Evolutionary conservation across 2,329 filamentous ascomycete species (phyloP).

Genomic region (Epichloe bromicola): DNA sequence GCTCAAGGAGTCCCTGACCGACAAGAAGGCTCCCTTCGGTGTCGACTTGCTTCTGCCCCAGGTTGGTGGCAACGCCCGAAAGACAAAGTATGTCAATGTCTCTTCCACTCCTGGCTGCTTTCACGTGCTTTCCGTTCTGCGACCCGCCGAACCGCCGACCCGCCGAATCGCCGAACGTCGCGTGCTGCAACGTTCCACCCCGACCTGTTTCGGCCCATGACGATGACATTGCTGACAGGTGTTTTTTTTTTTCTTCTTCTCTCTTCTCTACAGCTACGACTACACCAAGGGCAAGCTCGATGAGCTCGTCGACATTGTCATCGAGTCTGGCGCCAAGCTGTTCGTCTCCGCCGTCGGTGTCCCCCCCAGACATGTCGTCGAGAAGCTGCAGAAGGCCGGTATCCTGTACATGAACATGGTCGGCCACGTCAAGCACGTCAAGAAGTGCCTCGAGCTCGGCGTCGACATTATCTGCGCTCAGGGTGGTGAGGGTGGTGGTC

Average conservation of each 20-base stretch:
- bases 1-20: slow-evolving; percentile 72
- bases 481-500: slow-evolving; percentile 92
- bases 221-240: neutral
- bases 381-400: slow-evolving; percentile 74
- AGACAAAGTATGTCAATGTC: slow-evolving; percentile 58
- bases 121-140: neutral
- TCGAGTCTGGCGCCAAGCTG: slow-evolving; percentile 78
- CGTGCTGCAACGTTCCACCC: neutral
- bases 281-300: slow-evolving; percentile 98
- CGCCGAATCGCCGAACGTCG: neutral
- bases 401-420: slow-evolving; percentile 99
- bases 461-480: slow-evolving; percentile 97
- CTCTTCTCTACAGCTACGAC: slow-evolving; percentile 59
- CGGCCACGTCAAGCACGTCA: slow-evolving; percentile 96
- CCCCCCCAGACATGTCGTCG: slow-evolving; percentile 82
- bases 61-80: slow-evolving; percentile 84
- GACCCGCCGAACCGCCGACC: neutral
- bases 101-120: neutral
- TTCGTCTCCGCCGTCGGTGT: slow-evolving; percentile 97
- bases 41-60: slow-evolving; percentile 90
- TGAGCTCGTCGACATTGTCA: slow-evolving; percentile 82
- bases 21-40: slow-evolving; percentile 92
- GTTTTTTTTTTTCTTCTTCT: neutral
- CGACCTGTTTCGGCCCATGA: neutral
- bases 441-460: slow-evolving; percentile 86